phyloP scores from a whole-genome alignment of 441 rosid species.

The Erysimum cheiri region DNA sequence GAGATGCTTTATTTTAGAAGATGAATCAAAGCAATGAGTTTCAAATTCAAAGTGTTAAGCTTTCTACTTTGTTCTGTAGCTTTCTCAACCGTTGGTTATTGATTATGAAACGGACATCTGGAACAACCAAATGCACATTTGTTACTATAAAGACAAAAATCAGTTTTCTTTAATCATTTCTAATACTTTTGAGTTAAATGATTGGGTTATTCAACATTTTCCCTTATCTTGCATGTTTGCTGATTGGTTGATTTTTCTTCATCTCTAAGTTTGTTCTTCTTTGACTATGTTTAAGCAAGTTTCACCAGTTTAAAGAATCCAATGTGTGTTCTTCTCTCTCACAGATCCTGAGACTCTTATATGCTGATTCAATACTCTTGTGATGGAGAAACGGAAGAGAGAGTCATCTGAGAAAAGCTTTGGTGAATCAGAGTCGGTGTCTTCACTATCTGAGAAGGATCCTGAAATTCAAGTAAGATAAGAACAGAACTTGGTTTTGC shows the following conservation, averaged over 20 bases:
- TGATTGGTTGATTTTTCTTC: conserved; percentile 40
- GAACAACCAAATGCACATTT: conserved; percentile 33
- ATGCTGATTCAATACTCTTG: conserved; percentile 41
- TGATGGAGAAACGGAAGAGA: conserved; percentile 74
- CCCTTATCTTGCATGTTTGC: conserved; percentile 40
- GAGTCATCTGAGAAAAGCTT: conserved; percentile 74
- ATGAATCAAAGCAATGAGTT: conserved; percentile 33
- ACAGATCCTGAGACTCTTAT: conserved; percentile 50
- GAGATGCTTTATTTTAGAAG: neutral
- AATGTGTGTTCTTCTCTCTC: conserved; percentile 27
- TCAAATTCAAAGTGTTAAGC: conserved; percentile 16
- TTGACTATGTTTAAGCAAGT: conserved; percentile 9
- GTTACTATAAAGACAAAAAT: conserved; percentile 40
- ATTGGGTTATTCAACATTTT: conserved; percentile 38
- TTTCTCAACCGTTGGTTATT: conserved; percentile 7
- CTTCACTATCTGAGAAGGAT: conserved; percentile 72
- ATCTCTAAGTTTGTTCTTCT: conserved; percentile 31
- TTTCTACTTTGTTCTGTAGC: conserved; percentile 17
- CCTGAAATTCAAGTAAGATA: conserved; percentile 71
- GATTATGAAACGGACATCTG: conserved; percentile 24
- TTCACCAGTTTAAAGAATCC: conserved; percentile 9
- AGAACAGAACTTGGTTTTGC: neutral
- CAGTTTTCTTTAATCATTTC: conserved; percentile 9
- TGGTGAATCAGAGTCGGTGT: conserved; percentile 72
- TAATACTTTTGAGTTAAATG: neutral